A percentile compares a stretch with the other conserved stretches of the same genome.
Evolutionary conservation across 768 basidiomycete genomes (phyloP).

Genomic region (Termitomyces sp.): DNA sequence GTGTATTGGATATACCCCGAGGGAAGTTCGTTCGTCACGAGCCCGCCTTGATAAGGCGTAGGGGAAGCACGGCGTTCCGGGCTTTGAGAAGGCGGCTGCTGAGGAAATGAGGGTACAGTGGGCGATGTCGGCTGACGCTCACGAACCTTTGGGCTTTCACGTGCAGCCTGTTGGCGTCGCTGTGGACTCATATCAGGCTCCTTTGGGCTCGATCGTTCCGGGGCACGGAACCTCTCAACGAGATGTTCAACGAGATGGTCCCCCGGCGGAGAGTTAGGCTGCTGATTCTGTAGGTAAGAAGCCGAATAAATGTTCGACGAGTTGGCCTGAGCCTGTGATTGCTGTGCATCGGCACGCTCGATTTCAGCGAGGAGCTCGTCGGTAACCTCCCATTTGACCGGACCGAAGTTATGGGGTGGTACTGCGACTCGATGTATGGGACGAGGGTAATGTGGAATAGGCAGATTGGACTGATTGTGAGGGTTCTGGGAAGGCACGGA

Average conservation of each 20-base stretch:
- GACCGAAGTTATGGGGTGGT: constrained; percentile 19
- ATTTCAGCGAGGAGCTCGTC: constrained; percentile 67
- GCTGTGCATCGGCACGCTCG: constrained; percentile 64
- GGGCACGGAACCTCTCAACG: constrained; percentile 22
- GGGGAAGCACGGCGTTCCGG: constrained; percentile 48
- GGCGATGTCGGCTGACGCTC: constrained; percentile 38
- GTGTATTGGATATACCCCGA: too few species aligned
- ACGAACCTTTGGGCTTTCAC: constrained; percentile 36
- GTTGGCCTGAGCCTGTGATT: constrained; percentile 41
- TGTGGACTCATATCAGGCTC: constrained; percentile 37
- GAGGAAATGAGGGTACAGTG: constrained; percentile 4
- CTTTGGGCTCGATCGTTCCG: constrained; percentile 52
- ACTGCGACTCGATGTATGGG: too few species aligned
- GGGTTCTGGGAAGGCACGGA: too few species aligned
- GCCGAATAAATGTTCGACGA: too few species aligned
- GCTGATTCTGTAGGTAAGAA: constrained; percentile 3
- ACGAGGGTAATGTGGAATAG: too few species aligned
- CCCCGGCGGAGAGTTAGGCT: constrained; percentile 40
- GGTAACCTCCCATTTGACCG: constrained; percentile 60
- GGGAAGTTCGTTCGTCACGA: too few species aligned
- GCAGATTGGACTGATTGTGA: too few species aligned
- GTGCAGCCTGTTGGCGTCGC: constrained; percentile 31
- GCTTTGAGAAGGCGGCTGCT: constrained; percentile 31
- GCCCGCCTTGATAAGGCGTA: constrained; percentile 23
- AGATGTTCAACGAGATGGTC: constrained; percentile 41